Base-by-base conservation (phyloP, 768 basidiomycete genomes). In the Daedaleopsis sinensis region DNA sequence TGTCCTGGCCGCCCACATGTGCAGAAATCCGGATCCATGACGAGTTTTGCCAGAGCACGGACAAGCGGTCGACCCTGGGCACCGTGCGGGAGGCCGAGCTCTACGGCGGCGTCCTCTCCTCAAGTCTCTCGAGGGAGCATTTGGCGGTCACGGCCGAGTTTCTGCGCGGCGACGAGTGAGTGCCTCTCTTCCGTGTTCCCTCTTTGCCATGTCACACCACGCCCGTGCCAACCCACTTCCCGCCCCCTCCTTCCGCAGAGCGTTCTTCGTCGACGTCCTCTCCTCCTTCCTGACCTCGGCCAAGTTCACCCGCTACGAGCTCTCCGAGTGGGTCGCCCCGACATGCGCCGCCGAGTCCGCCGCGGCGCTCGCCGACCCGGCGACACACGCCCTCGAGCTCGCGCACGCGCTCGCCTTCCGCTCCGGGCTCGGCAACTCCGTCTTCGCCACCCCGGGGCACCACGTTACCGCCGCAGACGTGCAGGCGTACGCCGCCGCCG, bases 351-450 rank as follows among this genome's bases (percentile, higher is more conserved):
- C 85, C 57, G 96, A 98, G 71, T 78, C 87, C 48, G 74, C 81
- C 42, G 78, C 84, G 23, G 91, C 87, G 15, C 72, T 77, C 48
- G 74, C 79, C 50, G 79, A 90, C 61, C 87, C 93, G 9, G 80
- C 82, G 23, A 82, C 84, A 1, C 80, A 82, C 67, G 95, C 95
- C 44, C 64, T 98, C 58, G 96, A 99, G 70, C 78, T 89, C 39
- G 95, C 94, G 5, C 96, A 98, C 73, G 75, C 84, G 47, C 80
- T 96, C 59, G 96, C 96, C 47, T 99, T 98, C 91, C 94, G 96
- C 70, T 82, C 80, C 46, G 96, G 96, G 16, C 94, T 98, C 68
- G 96, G 96, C 68, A 83, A 90, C 67, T 90, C 96, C 23, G 84
- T 98, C 62, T 94, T 93, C 76, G 90, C 94, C 19, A 79, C 88